Evolutionary conservation across 768 basidiomycete species (phyloP), one percentile per base, ranked within the genome.

Genomic region (Boletus reticuloceps): DNA sequence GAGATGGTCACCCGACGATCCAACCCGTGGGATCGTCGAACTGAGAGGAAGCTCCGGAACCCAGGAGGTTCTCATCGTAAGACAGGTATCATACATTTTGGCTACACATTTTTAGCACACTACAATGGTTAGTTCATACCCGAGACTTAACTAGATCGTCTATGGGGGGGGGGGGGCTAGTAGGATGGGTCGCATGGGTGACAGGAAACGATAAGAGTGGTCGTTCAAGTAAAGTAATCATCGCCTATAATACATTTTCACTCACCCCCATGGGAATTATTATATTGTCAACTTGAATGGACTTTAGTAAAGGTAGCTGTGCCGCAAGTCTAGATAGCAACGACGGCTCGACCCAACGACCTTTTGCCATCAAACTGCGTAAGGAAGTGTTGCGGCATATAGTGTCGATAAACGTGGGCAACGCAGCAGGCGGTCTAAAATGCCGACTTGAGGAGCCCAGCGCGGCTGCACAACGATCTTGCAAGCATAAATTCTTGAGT

Each of bases 401-500:
- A 13, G 22, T 17, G 37, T 56, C 48, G 37, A 60, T 27, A 46
- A 58, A 61, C 3, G 29, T 29, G 20, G 59, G 47, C n/a, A 84
- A 71, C 31, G 73, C 75, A n/a, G 72, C 68, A 57, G 84, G 82
- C 25, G 77, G 62, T 38, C 60, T 62, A 17, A 14, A 43, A 13
- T 39, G 27, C 12, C 27, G 19, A 37, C 29, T 56, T 20, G 43
- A 27, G 6, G 50, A 42, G 8, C 43, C 55, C 17, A 42, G 14
- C 11, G 25, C 7, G 6, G 27, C 42, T 5, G 34, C 66, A 62
- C n/a, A 70, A 43, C 7, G 51, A 62, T 85, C 81, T 56, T 77
- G 59, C 41, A 88, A 73, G 42, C 69, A 70, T 42, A 89, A 71
- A 29, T 72, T 74, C 53, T 65, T 72, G 32, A 86, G 75, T 32